Evolutionary conservation across 108 stramenopile genomes (phyloP), one percentile per base, ranked within the genome.

Genomic region (Stephanodiscus triporus): DNA sequence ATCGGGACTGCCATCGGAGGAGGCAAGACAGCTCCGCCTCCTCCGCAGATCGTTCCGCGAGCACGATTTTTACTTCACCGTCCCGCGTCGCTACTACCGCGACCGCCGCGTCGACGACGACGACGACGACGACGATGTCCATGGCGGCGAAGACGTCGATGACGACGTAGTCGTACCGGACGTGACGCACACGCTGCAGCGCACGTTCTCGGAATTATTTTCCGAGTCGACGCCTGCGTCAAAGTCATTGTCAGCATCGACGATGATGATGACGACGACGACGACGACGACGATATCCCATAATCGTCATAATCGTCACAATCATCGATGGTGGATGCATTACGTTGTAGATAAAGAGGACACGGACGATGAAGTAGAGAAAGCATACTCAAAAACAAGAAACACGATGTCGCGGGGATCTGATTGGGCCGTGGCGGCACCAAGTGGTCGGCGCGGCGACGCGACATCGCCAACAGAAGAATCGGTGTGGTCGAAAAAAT

Each of bases 11-110:
- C 62, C 13, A 26, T 37, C 48, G 68, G 87, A 91, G 78, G 89
- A 94, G 78, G 62, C 68, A 32, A 80, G 93, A 56, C 93, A 94
- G 73, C 43, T 91, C 7, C 68, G 76, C n/a, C 65, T 94, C 58
- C 69, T 94, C 10, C 87, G 90, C 50, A 78, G 87, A 40, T 82
- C 90, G 20, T 80, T 89, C 55, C 82, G 86, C 48, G 79, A 91
- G 45, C 93, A 94, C 76, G 88, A 87, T 45, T 87, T 91, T 60
- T 91, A 91, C 57, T 91, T 77, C 69, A 63, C 77, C 22, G 75
- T 77, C 10, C 83, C 77, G 20, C 20, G 51, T 27, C 49, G 17
- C 0, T 17, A 16, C 9, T 54, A 51, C 2, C 9, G 2, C 9
- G 10, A 34, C 14, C 58, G n/a, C 5, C 0, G 32, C 16, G 29